Base-by-base conservation (phyloP, 495 filamentous ascomycete species). In the Penicillium ochrochloron region DNA sequence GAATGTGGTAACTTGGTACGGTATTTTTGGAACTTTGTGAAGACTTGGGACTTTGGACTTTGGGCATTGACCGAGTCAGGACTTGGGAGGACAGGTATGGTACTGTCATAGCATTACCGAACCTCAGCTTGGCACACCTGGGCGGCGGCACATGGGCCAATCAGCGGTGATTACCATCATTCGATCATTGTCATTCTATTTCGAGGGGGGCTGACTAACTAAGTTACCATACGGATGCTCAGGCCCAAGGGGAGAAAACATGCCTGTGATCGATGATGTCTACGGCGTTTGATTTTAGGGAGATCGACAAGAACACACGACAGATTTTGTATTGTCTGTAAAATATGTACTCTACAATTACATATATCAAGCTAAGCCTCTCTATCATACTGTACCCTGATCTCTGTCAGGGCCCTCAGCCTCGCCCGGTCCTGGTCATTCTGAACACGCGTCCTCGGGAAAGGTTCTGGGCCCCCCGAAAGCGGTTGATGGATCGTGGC, bases 401-500 rank as follows among this genome's bases (percentile, higher is more conserved):
- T 35, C 7, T 54, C 46, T 61, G 39, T 56, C 31, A 33, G 31
- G 25, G 25, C 8, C 31, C 51, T 66, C 4, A 27, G 25, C 25
- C 5, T 15, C 12, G 37, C 37, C 37, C 37, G 17, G 25, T 8
- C 25, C 21, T 14, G 5, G 19, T 19, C 53, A 25, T 51, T 39
- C 61, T 65, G 65, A 62, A 72, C 67, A 68, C 74, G 72, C 66
- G 71, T 69, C 69, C 44, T 62, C 57, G 29, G 42, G 63, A 64
- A 66, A 58, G 60, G 62, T 69, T 76, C 72, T 69, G 67, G 73
- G 63, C 69, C 61, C 69, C 61, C 75, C 71, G 62, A 57, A 74
- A 73, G 71, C 70, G 71, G 71, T 66, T 66, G 73, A 68, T 73
- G 66, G 68, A 66, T 60, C 64, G 63, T 65, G 66, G 69, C 67